Base-by-base conservation (phyloP, 208 protist species). In the Novymonas esmeraldas region DNA sequence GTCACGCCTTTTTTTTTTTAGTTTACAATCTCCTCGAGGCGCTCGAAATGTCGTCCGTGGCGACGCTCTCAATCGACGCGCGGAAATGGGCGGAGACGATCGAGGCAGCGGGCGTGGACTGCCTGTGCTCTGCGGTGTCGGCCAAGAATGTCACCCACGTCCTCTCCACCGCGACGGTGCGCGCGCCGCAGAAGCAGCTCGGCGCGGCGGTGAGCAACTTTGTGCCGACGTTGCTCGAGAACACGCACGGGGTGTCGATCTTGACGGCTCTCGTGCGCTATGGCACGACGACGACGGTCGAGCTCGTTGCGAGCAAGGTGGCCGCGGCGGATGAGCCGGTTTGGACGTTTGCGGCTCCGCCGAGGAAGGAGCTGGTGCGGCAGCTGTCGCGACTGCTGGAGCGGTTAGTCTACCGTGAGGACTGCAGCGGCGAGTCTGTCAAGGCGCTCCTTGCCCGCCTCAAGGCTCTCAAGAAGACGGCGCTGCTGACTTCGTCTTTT, bases 101-200 rank as follows among this genome's bases (percentile, higher is more conserved):
- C 64, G 82, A 89, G 52, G 45, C 57, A 0, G 45, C 67, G n/a
- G 84, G 78, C 22, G 69, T 64, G 11, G 79, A 87, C 20, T 88
- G 81, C 59, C 49, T 93, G 7, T 75, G 42, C 50, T 81, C 73
- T 52, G 67, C 69, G 0, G 54, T 75, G 16, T 92, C 87, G 1
- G 87, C 86, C 26, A 85, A 82, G 45, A 94, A 90, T 74, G 87
- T 96, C 16, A 66, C 76, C 26, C 75, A 87, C 51, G 84, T 90
- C 0, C 78, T 96, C 13, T 94, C 88, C 6, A 92, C 69, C 7
- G 76, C 86, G 18, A 78, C 70, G 3, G 74, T 82, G 5, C 84
- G 84, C 16, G 79, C 67, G 4, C 86, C 89, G 3, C 91, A 96
- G 57, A 90, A 85, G 62, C 60, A 77, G 13, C 78, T 96, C 11